Conservation (phyloP, 192 early-diverging fungal species). For the Coemansia guatemalensis region DNA sequence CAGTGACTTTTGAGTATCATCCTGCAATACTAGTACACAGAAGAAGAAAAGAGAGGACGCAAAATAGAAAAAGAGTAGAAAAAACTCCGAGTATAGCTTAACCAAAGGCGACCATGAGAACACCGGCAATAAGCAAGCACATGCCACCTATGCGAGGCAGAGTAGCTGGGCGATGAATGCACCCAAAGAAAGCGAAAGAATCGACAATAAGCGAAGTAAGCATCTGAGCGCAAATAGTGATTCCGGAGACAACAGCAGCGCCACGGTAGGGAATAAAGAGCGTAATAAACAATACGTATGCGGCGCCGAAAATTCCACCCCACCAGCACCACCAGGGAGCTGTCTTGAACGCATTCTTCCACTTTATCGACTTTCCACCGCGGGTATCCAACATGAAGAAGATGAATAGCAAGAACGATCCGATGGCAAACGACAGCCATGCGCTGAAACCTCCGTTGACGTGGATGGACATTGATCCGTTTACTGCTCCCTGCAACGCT, state of each 20-base stretch:
- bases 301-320: slow-evolving; percentile 46
- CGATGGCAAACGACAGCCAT: slow-evolving; percentile 51
- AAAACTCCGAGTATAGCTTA: slow-evolving; percentile 7
- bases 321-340: slow-evolving; percentile 54
- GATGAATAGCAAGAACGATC: slow-evolving; percentile 41
- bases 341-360: slow-evolving; percentile 44
- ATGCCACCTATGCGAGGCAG: slow-evolving; percentile 31
- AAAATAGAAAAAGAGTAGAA: background rate
- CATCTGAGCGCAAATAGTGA: slow-evolving; percentile 54
- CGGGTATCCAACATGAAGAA: slow-evolving; percentile 51
- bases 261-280: slow-evolving; percentile 52
- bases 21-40: background rate
- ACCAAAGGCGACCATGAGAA: slow-evolving; percentile 52
- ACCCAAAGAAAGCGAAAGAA: slow-evolving; percentile 48
- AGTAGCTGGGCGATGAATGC: slow-evolving; percentile 35
- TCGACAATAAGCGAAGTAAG: slow-evolving; percentile 46
- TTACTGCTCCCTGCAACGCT: slow-evolving; percentile 44
- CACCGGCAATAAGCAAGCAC: slow-evolving; percentile 41
- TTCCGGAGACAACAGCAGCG: slow-evolving; percentile 45
- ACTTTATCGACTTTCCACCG: slow-evolving; percentile 42
- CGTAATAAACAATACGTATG: slow-evolving; percentile 52
- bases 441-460: slow-evolving; percentile 47
- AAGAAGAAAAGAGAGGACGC: background rate
- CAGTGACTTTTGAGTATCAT: no score
- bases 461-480: slow-evolving; percentile 45